These are phyloP conservation scores for Didymellaceae sp. DNA, from an alignment of 2,329 filamentous ascomycete genomes.

Conservation along the genomic window DNA sequence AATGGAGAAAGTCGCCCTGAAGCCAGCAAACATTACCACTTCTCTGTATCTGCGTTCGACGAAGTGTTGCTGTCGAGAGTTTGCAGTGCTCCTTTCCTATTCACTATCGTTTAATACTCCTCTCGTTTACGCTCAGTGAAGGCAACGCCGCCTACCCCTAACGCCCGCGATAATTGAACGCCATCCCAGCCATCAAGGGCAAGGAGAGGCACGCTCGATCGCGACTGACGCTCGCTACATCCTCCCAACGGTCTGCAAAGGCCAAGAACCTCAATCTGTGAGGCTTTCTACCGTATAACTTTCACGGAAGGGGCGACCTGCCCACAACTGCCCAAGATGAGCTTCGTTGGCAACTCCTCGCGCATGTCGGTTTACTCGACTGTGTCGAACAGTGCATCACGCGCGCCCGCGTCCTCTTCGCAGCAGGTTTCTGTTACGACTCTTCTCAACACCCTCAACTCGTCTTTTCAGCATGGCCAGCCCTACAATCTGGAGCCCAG, in stretches of 20 bases:
- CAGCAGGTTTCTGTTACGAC: constrained; percentile 84
- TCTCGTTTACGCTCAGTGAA: constrained; percentile 25
- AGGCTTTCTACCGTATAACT: constrained; percentile 5
- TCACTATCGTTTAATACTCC: constrained; percentile 36
- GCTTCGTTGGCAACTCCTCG: constrained; percentile 64
- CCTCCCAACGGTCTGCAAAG: constrained; percentile 10
- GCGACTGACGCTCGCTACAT: constrained; percentile 29
- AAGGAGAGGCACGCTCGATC: constrained; percentile 15
- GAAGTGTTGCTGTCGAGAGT: constrained; percentile 15
- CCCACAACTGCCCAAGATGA: constrained; percentile 42
- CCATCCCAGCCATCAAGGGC: constrained; percentile 11
- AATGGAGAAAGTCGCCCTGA: constrained; percentile 31
- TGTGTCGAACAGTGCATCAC: constrained; percentile 63
- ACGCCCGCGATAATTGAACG: constrained; percentile 13
- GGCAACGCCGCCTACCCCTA: constrained; percentile 5
- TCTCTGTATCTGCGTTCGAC: constrained; percentile 14
- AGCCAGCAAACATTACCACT: constrained; percentile 23
- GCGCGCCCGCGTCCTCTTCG: constrained; percentile 64
- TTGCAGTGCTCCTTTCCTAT: constrained; percentile 31
- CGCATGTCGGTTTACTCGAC: constrained; percentile 68
- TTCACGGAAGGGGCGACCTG: constrained; percentile 29
- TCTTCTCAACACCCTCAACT: constrained; percentile 89
- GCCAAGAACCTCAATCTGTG: constrained; percentile 6
- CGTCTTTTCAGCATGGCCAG: constrained; percentile 80
- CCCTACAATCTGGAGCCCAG: constrained; percentile 89